Evolutionary conservation across 2,329 filamentous ascomycete genomes (phyloP).

Genomic region (Colletotrichum australisinense): DNA sequence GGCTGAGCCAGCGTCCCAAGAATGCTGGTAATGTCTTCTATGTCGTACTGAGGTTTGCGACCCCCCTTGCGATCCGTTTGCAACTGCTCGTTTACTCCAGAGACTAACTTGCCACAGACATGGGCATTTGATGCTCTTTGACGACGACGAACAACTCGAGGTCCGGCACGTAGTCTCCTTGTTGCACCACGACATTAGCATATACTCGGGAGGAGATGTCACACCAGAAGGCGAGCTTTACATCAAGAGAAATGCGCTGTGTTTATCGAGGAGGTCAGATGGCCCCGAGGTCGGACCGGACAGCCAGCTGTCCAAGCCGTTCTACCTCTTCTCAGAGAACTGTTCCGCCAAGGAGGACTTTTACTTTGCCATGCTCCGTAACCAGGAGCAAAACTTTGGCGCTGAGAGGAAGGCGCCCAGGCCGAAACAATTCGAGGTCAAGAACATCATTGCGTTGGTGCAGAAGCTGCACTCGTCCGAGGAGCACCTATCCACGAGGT

Average conservation of each 20-base stretch:
- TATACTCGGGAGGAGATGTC: conserved; percentile 81
- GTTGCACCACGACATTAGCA: conserved; percentile 84
- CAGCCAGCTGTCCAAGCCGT: conserved; percentile 77
- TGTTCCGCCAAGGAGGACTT: conserved; percentile 98
- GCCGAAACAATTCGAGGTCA: conserved; percentile 82
- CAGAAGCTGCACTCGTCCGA: conserved; percentile 92
- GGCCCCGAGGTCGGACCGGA: conserved; percentile 67
- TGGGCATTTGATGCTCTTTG: conserved; percentile 96
- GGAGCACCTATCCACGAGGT: conserved; percentile 89
- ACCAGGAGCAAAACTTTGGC: conserved; percentile 77
- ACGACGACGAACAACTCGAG: conserved; percentile 94
- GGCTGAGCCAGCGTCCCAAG: conserved; percentile 65
- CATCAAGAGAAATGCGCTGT: conserved; percentile 93
- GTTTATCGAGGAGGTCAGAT: conserved; percentile 75
- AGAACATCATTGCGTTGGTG: conserved; percentile 89
- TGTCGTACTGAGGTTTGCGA: conserved; percentile 81
- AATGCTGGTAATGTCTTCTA: conserved; percentile 91
- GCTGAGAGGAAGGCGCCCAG: conserved; percentile 69
- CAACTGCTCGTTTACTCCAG: background rate
- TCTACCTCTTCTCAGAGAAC: conserved; percentile 95
- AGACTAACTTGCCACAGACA: conserved; percentile 68
- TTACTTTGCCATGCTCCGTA: conserved; percentile 90
- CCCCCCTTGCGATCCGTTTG: conserved; percentile 1
- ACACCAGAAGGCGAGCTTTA: conserved; percentile 94
- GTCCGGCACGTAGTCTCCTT: conserved; percentile 96